Percentiles rank a stretch among this genome's conserved stretches.
phyloP scores from a whole-genome alignment of 345 rosid genomes.

The Citrus glauca region DNA sequence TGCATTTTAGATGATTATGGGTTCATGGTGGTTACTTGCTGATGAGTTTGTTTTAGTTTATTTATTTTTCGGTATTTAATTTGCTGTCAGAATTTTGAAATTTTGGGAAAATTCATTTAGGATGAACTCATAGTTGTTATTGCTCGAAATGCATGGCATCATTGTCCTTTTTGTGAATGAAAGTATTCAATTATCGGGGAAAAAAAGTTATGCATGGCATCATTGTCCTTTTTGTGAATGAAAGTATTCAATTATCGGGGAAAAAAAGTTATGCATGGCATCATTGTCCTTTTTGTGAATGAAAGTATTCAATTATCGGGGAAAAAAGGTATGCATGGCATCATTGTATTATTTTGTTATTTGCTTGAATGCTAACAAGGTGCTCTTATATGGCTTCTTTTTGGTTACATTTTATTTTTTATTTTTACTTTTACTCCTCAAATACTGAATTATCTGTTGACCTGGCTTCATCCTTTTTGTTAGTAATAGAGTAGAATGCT shows the following conservation, averaged over 20 bases:
- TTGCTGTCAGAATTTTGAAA: not conserved
- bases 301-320: not conserved
- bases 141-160: not conserved
- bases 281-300: too few relatives aligned
- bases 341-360: not conserved
- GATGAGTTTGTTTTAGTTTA: not conserved
- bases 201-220: not conserved
- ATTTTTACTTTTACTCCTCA: not conserved
- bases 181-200: not conserved
- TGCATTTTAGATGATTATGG: not conserved
- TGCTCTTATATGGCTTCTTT: not conserved
- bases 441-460: not conserved
- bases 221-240: not conserved
- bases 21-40: not conserved
- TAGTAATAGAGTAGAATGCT: not conserved
- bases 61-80: not conserved
- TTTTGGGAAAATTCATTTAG: too few relatives aligned
- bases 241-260: not conserved
- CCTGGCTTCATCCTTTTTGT: not conserved
- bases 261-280: not conserved
- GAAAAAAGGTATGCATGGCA: not conserved
- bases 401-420: not conserved
- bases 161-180: too few relatives aligned
- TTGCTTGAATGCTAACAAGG: not conserved
- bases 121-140: too few relatives aligned